Evolutionary conservation across 768 basidiomycete genomes (phyloP).

Genomic region (Roridomyces roridus): DNA sequence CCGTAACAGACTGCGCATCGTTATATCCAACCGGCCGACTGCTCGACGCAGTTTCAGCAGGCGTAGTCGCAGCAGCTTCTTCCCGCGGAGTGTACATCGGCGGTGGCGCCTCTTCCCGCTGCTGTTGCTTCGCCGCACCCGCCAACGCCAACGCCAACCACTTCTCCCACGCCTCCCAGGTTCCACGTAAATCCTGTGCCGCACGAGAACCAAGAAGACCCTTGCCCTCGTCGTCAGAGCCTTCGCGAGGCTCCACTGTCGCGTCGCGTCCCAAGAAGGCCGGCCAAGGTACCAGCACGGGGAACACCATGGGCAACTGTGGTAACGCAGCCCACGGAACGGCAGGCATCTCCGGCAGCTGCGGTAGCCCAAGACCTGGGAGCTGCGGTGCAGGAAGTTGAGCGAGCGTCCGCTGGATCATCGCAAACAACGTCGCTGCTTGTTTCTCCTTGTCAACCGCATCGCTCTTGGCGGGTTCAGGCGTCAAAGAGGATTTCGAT

Average conservation of each 20-base stretch:
- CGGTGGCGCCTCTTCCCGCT: slow-evolving; percentile 63
- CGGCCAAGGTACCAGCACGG: slow-evolving; percentile 77
- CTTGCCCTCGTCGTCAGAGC: slow-evolving; percentile 38
- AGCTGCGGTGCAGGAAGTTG: slow-evolving; percentile 66
- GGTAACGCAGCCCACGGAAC: slow-evolving; percentile 68
- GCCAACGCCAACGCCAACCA: slow-evolving; percentile 66
- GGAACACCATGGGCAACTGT: slow-evolving; percentile 80
- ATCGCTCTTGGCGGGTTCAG: background rate
- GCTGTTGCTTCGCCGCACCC: slow-evolving; percentile 50
- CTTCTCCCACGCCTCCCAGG: slow-evolving; percentile 87
- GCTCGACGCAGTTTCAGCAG: slow-evolving; percentile 32
- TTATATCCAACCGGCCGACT: slow-evolving; percentile 53
- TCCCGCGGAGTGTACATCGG: slow-evolving; percentile 75
- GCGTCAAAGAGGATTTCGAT: slow-evolving; percentile 17
- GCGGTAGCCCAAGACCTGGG: slow-evolving; percentile 61
- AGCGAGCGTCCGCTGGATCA: slow-evolving; percentile 78
- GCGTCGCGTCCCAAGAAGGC: slow-evolving; percentile 64
- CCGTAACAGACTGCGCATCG: slow-evolving; percentile 53
- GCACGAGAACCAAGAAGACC: slow-evolving; percentile 52
- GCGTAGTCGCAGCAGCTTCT: slow-evolving; percentile 21
- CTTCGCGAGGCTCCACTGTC: slow-evolving; percentile 38
- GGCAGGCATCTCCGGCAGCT: slow-evolving; percentile 70
- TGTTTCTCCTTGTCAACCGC: slow-evolving; percentile 49
- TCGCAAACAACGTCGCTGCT: slow-evolving; percentile 63
- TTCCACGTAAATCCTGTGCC: slow-evolving; percentile 68